A percentile compares a stretch with the other conserved stretches of the same genome.
These are phyloP conservation scores for Nakataea oryzae DNA, from an alignment of 2,329 filamentous ascomycete species.

Conservation along the genomic window DNA sequence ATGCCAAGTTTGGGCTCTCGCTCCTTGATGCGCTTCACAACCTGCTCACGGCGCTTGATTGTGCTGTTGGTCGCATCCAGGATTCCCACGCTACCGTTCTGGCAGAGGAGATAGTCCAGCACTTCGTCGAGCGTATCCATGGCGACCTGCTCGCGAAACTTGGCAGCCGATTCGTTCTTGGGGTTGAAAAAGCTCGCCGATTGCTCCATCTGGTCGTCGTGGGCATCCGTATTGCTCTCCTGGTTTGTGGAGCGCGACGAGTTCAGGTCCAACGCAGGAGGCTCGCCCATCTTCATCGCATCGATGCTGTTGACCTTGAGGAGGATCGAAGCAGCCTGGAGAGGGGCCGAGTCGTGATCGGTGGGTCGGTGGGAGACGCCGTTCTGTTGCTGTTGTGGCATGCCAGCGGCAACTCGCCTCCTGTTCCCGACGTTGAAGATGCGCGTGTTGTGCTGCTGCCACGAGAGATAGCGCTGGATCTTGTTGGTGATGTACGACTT, in stretches of 20 bases:
- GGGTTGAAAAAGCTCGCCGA: conserved; percentile 92
- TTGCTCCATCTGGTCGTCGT: conserved; percentile 59
- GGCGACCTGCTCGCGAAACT: conserved; percentile 82
- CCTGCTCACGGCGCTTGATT: conserved; percentile 67
- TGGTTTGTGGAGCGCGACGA: conserved; percentile 4
- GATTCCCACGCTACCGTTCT: conserved; percentile 84
- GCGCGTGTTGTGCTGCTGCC: conserved; percentile 89
- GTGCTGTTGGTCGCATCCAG: conserved; percentile 95
- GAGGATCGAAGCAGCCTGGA: conserved; percentile 45
- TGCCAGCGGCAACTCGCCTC: conserved; percentile 66
- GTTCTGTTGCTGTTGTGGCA: conserved; percentile 13
- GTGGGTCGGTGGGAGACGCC: conserved; percentile 16
- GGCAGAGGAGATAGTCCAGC: conserved; percentile 73
- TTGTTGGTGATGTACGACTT: conserved; percentile 99
- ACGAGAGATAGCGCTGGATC: conserved; percentile 86
- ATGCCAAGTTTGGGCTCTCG: conserved; percentile 83
- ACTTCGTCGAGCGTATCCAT: conserved; percentile 88
- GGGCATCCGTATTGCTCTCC: conserved; percentile 2
- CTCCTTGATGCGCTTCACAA: conserved; percentile 74
- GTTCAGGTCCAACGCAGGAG: conserved; percentile 19
- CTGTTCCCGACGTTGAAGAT: conserved; percentile 98
- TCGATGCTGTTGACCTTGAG: conserved; percentile 36
- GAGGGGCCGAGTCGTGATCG: conserved; percentile 19
- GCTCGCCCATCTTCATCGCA: conserved; percentile 20
- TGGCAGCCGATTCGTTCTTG: conserved; percentile 69